Evolutionary conservation across 306 rosid species (phyloP).

Genomic region (Pyrus pyrifolia): DNA sequence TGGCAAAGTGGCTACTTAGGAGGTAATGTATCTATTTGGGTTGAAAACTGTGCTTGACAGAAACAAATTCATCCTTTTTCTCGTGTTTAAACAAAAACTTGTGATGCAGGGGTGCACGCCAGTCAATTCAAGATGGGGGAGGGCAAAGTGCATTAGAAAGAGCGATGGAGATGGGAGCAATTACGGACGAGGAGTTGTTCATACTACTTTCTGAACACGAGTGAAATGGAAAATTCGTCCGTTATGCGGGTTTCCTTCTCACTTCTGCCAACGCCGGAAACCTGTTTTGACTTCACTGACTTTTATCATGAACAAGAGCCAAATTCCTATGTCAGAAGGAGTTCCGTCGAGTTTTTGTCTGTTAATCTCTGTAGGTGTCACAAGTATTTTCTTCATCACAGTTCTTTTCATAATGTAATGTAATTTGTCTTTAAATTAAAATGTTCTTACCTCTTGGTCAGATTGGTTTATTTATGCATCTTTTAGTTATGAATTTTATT

Average conservation of each 20-base stretch:
- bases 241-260: not conserved
- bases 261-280: not conserved
- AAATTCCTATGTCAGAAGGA: not conserved
- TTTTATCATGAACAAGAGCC: not conserved
- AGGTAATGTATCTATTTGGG: constrained; percentile 39
- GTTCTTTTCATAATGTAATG: not conserved
- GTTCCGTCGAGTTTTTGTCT: not conserved
- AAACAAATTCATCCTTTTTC: not conserved
- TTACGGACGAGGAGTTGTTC: constrained; percentile 84
- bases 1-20: constrained; percentile 82
- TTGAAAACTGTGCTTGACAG: not conserved
- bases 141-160: constrained; percentile 77
- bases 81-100: not conserved
- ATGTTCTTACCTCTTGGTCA: no score
- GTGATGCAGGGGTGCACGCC: constrained; percentile 64
- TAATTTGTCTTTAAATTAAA: not conserved
- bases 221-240: constrained; percentile 10
- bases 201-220: constrained; percentile 54
- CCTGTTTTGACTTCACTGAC: not conserved
- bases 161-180: constrained; percentile 98
- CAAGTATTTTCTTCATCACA: not conserved
- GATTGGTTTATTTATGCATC: no score
- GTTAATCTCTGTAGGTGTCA: not conserved
- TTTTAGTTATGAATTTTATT: not conserved
- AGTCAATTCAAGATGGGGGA: constrained; percentile 70